phyloP scores from a whole-genome alignment of 1,284 basidiomycete species.

The Entoloma clypeatum region DNA sequence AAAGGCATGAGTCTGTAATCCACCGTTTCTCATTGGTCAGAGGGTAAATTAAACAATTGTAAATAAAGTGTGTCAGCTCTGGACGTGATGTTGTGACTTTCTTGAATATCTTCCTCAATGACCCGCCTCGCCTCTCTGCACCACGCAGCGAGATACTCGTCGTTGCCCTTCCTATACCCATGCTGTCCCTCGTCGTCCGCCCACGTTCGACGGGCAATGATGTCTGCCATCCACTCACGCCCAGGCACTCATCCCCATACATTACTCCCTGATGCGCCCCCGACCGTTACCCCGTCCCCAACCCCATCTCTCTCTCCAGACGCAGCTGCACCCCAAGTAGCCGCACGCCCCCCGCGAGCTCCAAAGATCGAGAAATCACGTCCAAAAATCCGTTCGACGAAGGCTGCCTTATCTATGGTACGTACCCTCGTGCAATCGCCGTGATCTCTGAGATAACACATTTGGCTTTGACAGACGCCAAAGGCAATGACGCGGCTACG shows the following conservation, averaged over 20 bases:
- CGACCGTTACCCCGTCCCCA: conserved; percentile 43
- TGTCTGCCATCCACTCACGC: conserved; percentile 47
- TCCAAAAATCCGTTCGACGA: conserved; percentile 69
- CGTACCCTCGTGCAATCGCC: conserved; percentile 29
- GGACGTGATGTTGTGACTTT: not conserved
- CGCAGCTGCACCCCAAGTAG: conserved; percentile 64
- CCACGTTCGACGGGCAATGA: conserved; percentile 48
- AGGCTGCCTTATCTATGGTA: conserved; percentile 82
- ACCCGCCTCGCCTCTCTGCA: conserved; percentile 25
- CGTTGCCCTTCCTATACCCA: conserved; percentile 35
- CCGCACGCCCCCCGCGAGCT: conserved; percentile 62
- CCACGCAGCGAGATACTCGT: conserved; percentile 21
- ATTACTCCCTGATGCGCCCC: conserved; percentile 45
- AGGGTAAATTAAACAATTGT: conserved; percentile 5
- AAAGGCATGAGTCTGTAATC: conserved; percentile 14
- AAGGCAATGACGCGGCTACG: conserved; percentile 73
- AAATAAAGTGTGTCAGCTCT: conserved; percentile 20
- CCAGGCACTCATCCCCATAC: conserved; percentile 27
- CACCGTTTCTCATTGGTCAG: conserved; percentile 17
- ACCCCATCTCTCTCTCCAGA: conserved; percentile 49
- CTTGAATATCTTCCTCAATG: conserved; percentile 1
- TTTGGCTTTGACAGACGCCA: conserved; percentile 59
- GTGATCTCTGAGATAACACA: conserved; percentile 8
- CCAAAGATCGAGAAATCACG: conserved; percentile 62
- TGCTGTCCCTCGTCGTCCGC: conserved; percentile 26